phyloP scores from a whole-genome alignment of 2,329 filamentous ascomycete genomes.

The Elsinoe necatrix region DNA sequence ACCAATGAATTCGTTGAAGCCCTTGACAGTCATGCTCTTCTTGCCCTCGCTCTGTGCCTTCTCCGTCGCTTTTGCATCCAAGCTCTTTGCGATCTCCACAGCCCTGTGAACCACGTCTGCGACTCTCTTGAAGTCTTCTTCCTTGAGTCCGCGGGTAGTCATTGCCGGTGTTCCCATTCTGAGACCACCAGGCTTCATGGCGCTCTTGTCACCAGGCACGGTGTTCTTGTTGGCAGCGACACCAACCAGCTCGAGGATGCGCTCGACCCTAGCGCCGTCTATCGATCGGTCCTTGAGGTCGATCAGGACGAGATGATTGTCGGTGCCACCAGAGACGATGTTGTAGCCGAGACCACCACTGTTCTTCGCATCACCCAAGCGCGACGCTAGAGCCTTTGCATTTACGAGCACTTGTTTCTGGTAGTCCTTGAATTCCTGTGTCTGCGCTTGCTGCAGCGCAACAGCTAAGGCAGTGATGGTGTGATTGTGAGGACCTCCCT shows the following conservation, averaged over 20 bases:
- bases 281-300: constrained; percentile 84
- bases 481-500: constrained; percentile 98
- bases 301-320: constrained; percentile 94
- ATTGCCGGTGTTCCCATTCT: constrained; percentile 95
- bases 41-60: constrained; percentile 59
- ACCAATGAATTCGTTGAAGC: constrained; percentile 60
- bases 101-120: constrained; percentile 30
- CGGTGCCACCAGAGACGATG: constrained; percentile 89
- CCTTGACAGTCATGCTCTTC: constrained; percentile 57
- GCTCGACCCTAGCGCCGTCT: constrained; percentile 58
- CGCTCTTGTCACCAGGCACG: constrained; percentile 89
- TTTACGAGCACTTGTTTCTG: constrained; percentile 88
- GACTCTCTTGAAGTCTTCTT: constrained; percentile 51
- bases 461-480: constrained; percentile 96
- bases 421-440: constrained; percentile 85
- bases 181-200: constrained; percentile 84
- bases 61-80: constrained; percentile 65
- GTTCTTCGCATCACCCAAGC: constrained; percentile 55
- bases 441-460: constrained; percentile 86
- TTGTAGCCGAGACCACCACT: constrained; percentile 65
- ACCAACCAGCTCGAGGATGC: constrained; percentile 69
- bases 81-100: constrained; percentile 66
- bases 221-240: constrained; percentile 99
- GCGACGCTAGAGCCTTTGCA: constrained; percentile 72
- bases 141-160: constrained; percentile 88